phyloP scores from a whole-genome alignment of 2,329 filamentous ascomycete genomes.

The Cercospora beticola region DNA sequence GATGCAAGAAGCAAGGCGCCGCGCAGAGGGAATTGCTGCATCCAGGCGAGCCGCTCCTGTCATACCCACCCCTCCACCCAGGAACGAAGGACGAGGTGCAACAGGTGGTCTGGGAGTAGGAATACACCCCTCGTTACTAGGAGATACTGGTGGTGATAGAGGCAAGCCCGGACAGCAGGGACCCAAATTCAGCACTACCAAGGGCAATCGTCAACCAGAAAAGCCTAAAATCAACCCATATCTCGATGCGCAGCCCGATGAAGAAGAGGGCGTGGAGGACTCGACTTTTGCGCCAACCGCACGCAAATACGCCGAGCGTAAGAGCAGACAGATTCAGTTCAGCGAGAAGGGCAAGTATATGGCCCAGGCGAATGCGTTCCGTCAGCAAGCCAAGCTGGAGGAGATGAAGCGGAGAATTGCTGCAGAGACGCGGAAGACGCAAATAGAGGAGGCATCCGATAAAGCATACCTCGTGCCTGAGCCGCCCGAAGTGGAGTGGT shows the following conservation, averaged over 20 bases:
- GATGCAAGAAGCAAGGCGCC: constrained; percentile 31
- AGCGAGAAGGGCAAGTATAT: constrained; percentile 98
- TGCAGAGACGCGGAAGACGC: constrained; percentile 80
- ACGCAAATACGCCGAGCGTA: constrained; percentile 62
- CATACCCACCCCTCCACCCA: constrained; percentile 40
- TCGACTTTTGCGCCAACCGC: constrained; percentile 58
- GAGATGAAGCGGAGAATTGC: constrained; percentile 93
- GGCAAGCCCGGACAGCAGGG: constrained; percentile 46
- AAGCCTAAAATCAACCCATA: constrained; percentile 43
- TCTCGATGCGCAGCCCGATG: constrained; percentile 48
- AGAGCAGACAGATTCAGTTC: constrained; percentile 78
- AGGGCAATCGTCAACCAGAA: constrained; percentile 56
- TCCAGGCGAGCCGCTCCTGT: constrained; percentile 22
- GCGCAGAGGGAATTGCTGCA: constrained; percentile 30
- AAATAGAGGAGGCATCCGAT: constrained; percentile 90
- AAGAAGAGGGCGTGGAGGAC: constrained; percentile 57
- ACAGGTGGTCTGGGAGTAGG: constrained; percentile 72
- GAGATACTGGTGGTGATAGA: constrained; percentile 50
- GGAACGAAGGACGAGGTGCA: constrained; percentile 53
- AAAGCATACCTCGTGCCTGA: constrained; percentile 77
- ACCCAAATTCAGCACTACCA: constrained; percentile 55
- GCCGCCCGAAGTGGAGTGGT: constrained; percentile 93
- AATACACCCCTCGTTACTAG: constrained; percentile 71
- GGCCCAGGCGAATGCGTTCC: constrained; percentile 83
- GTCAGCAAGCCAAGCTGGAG: constrained; percentile 84